Evolutionary conservation across 257 asterid species (phyloP).

Genomic region (Scutellaria galericulata): DNA sequence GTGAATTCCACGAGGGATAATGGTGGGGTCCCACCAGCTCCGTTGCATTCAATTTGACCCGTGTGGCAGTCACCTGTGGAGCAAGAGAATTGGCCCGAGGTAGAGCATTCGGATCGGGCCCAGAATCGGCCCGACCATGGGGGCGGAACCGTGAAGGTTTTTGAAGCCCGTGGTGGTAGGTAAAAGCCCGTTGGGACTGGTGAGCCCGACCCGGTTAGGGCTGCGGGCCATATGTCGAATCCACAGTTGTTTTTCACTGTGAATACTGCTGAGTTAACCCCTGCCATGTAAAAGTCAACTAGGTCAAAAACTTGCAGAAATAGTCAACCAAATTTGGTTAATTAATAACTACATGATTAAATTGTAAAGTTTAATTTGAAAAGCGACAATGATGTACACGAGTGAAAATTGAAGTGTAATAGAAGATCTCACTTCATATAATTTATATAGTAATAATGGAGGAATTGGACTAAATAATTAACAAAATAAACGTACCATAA

Average conservation of each 20-base stretch:
- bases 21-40: constrained; percentile 49
- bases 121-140: constrained; percentile 65
- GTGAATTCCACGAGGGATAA: constrained; percentile 50
- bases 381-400: no score
- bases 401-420: no score
- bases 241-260: constrained; percentile 52
- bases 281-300: constrained; percentile 22
- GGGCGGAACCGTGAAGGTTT: constrained; percentile 15
- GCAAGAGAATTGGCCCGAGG: constrained; percentile 43
- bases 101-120: constrained; percentile 53
- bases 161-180: constrained; percentile 38
- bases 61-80: constrained; percentile 50
- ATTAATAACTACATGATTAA: no score
- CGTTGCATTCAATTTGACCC: constrained; percentile 46
- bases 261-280: constrained; percentile 41
- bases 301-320: no score
- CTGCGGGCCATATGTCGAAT: constrained; percentile 60
- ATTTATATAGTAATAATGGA: background rate
- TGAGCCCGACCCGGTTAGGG: constrained; percentile 43
- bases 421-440: no score
- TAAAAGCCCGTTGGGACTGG: constrained; percentile 44
- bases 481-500: constrained; percentile 23
- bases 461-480: background rate
- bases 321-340: no score
- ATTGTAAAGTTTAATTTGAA: no score